Percentiles rank a stretch among this genome's conserved stretches.
Evolutionary conservation across 2,329 filamentous ascomycete species (phyloP).

Genomic region (Thelonectria discophora): DNA sequence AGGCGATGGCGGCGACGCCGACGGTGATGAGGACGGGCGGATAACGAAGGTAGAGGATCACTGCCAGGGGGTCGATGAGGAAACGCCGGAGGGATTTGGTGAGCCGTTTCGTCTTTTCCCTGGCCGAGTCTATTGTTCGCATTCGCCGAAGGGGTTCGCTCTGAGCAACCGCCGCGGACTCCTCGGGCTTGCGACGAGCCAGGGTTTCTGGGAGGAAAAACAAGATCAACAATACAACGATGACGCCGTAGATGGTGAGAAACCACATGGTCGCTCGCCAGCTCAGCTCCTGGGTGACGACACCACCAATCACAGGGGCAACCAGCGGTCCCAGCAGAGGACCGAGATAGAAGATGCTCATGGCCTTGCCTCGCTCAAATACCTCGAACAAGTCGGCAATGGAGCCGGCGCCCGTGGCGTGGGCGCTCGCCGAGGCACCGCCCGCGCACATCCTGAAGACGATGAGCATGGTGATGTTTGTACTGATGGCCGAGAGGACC

Average conservation of each 20-base stretch:
- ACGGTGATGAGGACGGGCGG: constrained; percentile 77
- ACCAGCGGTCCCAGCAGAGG: constrained; percentile 79
- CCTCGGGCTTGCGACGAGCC: constrained; percentile 44
- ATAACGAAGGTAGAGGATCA: constrained; percentile 77
- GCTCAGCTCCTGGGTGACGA: constrained; percentile 71
- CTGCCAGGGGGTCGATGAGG: constrained; percentile 76
- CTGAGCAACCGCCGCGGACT: constrained; percentile 1
- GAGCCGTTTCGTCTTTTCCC: constrained; percentile 63
- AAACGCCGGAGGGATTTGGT: constrained; percentile 64
- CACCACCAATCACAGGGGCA: constrained; percentile 80
- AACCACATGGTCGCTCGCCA: constrained; percentile 86
- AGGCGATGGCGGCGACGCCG: constrained; percentile 77
- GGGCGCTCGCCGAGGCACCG: constrained; percentile 80
- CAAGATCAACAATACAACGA: constrained; percentile 64
- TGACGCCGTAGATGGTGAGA: constrained; percentile 72
- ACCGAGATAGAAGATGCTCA: constrained; percentile 84
- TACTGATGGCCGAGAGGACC: constrained; percentile 72
- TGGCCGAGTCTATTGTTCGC: constrained; percentile 69
- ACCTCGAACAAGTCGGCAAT: constrained; percentile 84
- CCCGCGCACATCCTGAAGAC: constrained; percentile 78
- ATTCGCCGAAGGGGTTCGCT: constrained; percentile 53
- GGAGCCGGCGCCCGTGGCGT: constrained; percentile 84
- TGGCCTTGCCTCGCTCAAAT: constrained; percentile 77
- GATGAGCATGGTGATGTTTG: constrained; percentile 78
- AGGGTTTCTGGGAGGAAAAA: constrained; percentile 74